These are phyloP conservation scores for Acacia crassicarpa DNA, from an alignment of 306 rosid genomes.

Conservation along the genomic window DNA sequence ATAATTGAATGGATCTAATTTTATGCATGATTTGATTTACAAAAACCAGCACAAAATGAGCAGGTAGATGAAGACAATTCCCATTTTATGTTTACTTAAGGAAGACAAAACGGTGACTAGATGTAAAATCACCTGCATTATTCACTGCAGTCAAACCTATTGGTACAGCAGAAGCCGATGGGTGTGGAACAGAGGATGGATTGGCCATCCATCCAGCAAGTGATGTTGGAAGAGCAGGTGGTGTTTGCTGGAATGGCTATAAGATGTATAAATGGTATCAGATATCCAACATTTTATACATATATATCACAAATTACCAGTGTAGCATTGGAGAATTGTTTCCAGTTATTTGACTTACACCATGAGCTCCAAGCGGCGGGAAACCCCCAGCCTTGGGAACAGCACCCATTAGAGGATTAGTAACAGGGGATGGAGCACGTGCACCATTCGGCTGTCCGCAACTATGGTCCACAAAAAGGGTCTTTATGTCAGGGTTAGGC, in stretches of 20 bases:
- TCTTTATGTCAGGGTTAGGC: conserved; percentile 97
- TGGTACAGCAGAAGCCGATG: conserved; percentile 93
- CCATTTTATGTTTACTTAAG: neutral
- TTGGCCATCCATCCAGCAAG: conserved; percentile 99
- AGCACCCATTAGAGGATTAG: conserved; percentile 89
- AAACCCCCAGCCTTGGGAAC: conserved; percentile 95
- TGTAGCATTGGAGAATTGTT: conserved; percentile 3
- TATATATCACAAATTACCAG: neutral
- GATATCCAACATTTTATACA: conserved; percentile 17
- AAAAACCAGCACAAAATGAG: neutral
- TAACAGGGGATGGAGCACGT: conserved; percentile 99
- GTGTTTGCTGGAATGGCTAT: conserved; percentile 95
- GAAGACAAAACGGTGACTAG: neutral
- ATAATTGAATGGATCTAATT: neutral
- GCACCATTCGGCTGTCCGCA: conserved; percentile 99
- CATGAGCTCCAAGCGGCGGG: conserved; percentile 90
- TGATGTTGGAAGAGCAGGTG: conserved; percentile 81
- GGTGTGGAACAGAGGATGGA: conserved; percentile 89
- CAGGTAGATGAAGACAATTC: conserved; percentile 23
- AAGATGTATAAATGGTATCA: conserved; percentile 39
- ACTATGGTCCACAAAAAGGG: conserved; percentile 95
- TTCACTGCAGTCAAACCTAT: conserved; percentile 72
- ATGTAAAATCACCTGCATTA: conserved; percentile 63
- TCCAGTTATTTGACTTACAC: conserved; percentile 61
- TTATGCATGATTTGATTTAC: conserved; percentile 12